phyloP scores from a whole-genome alignment of 331 rosid genomes.

The Stylosanthes scabra region DNA sequence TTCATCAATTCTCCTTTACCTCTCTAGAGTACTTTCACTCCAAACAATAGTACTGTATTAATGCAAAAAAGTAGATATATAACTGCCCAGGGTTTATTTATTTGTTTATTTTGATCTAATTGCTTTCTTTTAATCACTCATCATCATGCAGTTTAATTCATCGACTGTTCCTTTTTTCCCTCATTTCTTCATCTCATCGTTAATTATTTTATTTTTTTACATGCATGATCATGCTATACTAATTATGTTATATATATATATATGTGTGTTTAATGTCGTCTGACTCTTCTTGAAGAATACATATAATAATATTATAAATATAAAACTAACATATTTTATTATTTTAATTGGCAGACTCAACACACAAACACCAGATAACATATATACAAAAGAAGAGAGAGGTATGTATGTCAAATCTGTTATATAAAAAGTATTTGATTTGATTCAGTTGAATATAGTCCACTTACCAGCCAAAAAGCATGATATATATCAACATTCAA shows the following conservation, averaged over 20 bases:
- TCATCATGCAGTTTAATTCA: constrained; percentile 28
- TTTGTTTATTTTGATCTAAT: no score
- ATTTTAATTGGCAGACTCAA: background rate
- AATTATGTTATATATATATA: background rate
- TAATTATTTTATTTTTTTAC: background rate
- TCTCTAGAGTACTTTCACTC: constrained; percentile 13
- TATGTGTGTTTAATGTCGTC: no score
- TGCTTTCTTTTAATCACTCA: constrained; percentile 25
- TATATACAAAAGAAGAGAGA: constrained; percentile 61
- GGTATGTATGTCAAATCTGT: constrained; percentile 31
- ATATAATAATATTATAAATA: background rate
- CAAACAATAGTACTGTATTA: constrained; percentile 23
- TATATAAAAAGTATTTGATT: background rate
- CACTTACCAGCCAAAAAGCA: no score
- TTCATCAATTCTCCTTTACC: constrained; percentile 47
- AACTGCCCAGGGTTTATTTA: constrained; percentile 17
- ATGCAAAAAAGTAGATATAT: constrained; percentile 49
- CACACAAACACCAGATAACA: constrained; percentile 42
- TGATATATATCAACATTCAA: no score
- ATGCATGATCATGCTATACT: constrained; percentile 12
- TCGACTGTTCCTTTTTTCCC: no score
- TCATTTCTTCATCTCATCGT: background rate
- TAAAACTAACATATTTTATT: background rate
- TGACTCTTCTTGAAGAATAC: background rate
- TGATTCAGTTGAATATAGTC: no score